Base-by-base conservation (phyloP, 1,139 yeast genomes). In the Torulaspora pretoriensis region DNA sequence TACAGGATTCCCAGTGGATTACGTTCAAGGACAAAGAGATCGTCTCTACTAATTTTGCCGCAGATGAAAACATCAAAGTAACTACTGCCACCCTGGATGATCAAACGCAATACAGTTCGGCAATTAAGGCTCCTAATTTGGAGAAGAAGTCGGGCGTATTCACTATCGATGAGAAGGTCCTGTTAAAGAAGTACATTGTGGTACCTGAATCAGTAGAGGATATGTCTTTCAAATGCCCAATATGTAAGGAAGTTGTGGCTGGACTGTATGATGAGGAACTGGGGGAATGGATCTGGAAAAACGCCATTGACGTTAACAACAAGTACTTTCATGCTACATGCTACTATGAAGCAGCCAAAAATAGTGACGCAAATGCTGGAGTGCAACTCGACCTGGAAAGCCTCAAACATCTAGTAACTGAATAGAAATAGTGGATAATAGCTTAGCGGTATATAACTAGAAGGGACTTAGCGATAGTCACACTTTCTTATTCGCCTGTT, bases 281-380 rank as follows among this genome's bases (percentile, higher is more conserved):
- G 4, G 97, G 96, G 35, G 97, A 90, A 62, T 94, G 98, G 98
- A 81, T 90, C 33, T 92, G 97, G 97, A 77, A 73, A 55, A 82
- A 85, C 61, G 88, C 96, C 36, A 74, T 87, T 24, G 73, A 74
- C 49, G 78, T 75, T 7, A 77, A 81, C n/a, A 84, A 82, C 7
- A 82, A 79, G 53, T 78, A 85, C 37, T 85, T 83, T 61, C 98
- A 94, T 68, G 84, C 85, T 32, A 72, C 81, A 1, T 94, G 99
- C 64, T 83, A 74, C 61, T 73, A 80, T 35, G 97, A 90, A 60
- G 80, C 95, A 10, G 76, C 70, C 5, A 74, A 71, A 22, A 57
- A 69, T 37, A 66, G 47, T 28, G 43, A 44, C 17, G 47, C 44
- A 34, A 24, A 49, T 2, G 40, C 37, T 13, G 53, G 48, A 13